Percentiles rank a stretch among this genome's conserved stretches.
phyloP scores from a whole-genome alignment of 331 rosid genomes.

The Malus hybrid region DNA sequence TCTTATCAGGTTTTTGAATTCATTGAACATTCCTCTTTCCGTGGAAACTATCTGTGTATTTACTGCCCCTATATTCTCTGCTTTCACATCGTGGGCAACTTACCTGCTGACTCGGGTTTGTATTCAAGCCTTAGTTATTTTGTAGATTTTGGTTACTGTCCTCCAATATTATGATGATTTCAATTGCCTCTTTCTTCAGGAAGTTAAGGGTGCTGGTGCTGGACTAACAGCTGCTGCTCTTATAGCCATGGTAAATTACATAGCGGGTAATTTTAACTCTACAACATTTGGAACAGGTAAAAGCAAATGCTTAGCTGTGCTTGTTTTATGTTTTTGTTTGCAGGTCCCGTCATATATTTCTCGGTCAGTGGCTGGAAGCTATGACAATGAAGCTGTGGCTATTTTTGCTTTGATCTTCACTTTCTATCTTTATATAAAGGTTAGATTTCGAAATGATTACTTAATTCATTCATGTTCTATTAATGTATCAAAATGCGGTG shows the following conservation, averaged over 20 bases:
- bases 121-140: slow-evolving; percentile 4
- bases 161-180: slow-evolving; percentile 15
- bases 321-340: slow-evolving; percentile 14
- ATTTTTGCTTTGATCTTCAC: slow-evolving; percentile 96
- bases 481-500: not conserved
- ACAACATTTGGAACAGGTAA: not conserved
- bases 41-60: slow-evolving; percentile 98
- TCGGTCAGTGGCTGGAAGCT: slow-evolving; percentile 98
- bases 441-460: slow-evolving; percentile 16
- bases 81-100: slow-evolving; percentile 98
- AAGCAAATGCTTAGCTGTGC: slow-evolving; percentile 1
- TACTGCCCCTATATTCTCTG: slow-evolving; percentile 96
- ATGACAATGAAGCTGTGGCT: slow-evolving; percentile 98
- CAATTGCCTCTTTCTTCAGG: slow-evolving; percentile 40
- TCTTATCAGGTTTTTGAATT: slow-evolving; percentile 60
- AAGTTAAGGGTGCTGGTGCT: slow-evolving; percentile 95
- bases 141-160: not conserved
- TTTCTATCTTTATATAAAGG: slow-evolving; percentile 95
- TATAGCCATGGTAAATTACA: slow-evolving; percentile 80
- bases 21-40: slow-evolving; percentile 87
- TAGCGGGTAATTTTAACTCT: slow-evolving; percentile 14
- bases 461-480: not conserved
- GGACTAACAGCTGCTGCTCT: slow-evolving; percentile 91
- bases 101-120: slow-evolving; percentile 83
- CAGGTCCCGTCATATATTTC: slow-evolving; percentile 98